These are phyloP conservation scores for Blastobotrys indianensis DNA, from an alignment of 1,139 yeast species.

Conservation along the genomic window DNA sequence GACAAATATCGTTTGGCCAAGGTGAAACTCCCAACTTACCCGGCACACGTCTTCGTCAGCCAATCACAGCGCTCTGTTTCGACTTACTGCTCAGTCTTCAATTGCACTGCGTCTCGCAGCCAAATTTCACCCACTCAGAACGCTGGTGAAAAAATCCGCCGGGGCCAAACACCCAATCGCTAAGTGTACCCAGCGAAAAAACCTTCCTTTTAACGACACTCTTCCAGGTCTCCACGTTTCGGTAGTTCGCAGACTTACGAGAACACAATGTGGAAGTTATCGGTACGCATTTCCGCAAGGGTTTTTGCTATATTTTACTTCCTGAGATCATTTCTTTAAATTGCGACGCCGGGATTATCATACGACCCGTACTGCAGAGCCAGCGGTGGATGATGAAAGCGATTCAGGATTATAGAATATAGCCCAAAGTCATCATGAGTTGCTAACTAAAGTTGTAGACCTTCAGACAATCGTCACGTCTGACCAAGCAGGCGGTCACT, in stretches of 20 bases:
- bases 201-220: too few relatives aligned
- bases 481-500: slow-evolving; percentile 32
- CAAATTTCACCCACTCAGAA: too few relatives aligned
- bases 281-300: slow-evolving; percentile 5
- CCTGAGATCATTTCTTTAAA: not conserved
- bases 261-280: slow-evolving; percentile 12
- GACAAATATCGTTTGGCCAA: too few relatives aligned
- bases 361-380: not conserved
- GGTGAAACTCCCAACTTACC: too few relatives aligned
- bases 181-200: too few relatives aligned
- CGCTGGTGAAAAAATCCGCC: too few relatives aligned
- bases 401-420: not conserved
- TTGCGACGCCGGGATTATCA: not conserved
- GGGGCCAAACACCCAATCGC: too few relatives aligned
- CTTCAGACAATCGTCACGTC: slow-evolving; percentile 25
- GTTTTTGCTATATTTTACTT: not conserved
- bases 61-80: too few relatives aligned
- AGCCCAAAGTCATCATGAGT: not conserved
- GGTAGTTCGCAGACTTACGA: not conserved
- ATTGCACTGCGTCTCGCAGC: too few relatives aligned
- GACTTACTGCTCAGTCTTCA: too few relatives aligned
- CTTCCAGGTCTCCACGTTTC: too few relatives aligned
- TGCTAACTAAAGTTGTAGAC: slow-evolving; percentile 14
- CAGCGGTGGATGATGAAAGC: not conserved
- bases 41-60: too few relatives aligned